Percentiles rank a stretch among this genome's conserved stretches.
phyloP scores from a whole-genome alignment of 305 asterid genomes.

The Fraxinus sp. region DNA sequence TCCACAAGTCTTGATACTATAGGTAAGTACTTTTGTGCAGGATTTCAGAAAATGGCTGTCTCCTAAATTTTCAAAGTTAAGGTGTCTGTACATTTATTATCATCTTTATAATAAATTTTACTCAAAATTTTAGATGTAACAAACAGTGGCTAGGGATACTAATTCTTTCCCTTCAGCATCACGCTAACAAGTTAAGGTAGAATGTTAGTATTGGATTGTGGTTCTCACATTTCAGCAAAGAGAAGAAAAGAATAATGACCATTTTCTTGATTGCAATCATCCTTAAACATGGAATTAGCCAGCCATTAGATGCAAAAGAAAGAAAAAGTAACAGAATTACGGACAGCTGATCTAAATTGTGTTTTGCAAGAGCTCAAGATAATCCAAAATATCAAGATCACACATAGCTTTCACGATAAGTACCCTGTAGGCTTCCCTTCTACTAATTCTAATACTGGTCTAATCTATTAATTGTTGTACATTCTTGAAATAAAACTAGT shows the following conservation, averaged over 20 bases:
- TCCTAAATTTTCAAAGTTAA: conserved; percentile 1
- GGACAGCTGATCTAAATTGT: neutral
- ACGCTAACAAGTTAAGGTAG: neutral
- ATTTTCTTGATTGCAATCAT: conserved; percentile 1
- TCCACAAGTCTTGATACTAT: conserved; percentile 86
- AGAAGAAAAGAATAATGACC: neutral
- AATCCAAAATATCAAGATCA: neutral
- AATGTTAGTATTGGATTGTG: neutral
- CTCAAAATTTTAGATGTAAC: too few relatives aligned
- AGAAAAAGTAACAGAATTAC: neutral
- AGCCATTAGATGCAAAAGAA: neutral
- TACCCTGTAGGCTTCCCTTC: neutral
- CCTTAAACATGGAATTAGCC: neutral
- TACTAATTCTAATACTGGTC: neutral
- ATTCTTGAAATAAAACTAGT: neutral
- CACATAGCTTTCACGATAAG: neutral
- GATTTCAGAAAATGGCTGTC: neutral
- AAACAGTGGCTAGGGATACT: neutral
- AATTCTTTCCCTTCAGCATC: conserved; percentile 7
- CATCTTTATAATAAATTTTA: neutral
- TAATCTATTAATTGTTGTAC: neutral
- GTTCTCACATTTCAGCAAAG: conserved; percentile 3
- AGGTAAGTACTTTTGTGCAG: conserved; percentile 47
- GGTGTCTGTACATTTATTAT: neutral
- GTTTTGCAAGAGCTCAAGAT: neutral